Percentiles rank a stretch among this genome's conserved stretches.
Conservation (phyloP, 176 grass and related monocot species). For the Carex pumila region DNA sequence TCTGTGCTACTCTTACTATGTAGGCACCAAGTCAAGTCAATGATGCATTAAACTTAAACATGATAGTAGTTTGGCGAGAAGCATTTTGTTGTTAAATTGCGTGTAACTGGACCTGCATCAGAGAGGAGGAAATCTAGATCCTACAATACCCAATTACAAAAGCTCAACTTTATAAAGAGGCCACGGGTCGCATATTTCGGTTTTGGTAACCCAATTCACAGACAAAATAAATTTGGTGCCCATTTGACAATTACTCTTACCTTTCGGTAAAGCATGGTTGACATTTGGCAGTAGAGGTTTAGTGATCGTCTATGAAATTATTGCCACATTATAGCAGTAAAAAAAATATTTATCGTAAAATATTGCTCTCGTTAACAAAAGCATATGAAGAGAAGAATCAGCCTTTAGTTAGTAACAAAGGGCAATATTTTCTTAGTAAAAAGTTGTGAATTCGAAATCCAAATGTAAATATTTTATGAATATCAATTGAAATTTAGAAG, state of each 20-base stretch:
- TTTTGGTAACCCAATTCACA: slow-evolving; percentile 16
- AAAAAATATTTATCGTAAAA: background rate
- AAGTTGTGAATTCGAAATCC: too few relatives aligned
- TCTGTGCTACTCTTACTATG: background rate
- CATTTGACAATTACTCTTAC: background rate
- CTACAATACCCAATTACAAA: background rate
- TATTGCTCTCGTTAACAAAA: background rate
- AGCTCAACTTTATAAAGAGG: slow-evolving; percentile 7
- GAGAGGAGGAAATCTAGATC: background rate
- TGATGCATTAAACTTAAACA: background rate
- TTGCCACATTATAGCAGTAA: background rate
- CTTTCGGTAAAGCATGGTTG: slow-evolving; percentile 10
- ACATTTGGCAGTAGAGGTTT: background rate
- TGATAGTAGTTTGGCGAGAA: slow-evolving; percentile 9
- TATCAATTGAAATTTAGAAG: too few relatives aligned
- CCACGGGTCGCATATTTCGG: background rate
- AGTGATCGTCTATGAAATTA: background rate
- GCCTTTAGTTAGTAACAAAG: too few relatives aligned
- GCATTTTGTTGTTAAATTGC: slow-evolving; percentile 13
- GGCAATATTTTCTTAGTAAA: too few relatives aligned
- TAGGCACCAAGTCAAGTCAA: background rate
- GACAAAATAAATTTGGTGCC: slow-evolving; percentile 3
- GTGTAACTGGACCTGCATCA: background rate
- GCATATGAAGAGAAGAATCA: background rate
- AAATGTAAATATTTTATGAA: too few relatives aligned